phyloP scores from a whole-genome alignment of 1,284 basidiomycete species.

The Crepidotus sp. region DNA sequence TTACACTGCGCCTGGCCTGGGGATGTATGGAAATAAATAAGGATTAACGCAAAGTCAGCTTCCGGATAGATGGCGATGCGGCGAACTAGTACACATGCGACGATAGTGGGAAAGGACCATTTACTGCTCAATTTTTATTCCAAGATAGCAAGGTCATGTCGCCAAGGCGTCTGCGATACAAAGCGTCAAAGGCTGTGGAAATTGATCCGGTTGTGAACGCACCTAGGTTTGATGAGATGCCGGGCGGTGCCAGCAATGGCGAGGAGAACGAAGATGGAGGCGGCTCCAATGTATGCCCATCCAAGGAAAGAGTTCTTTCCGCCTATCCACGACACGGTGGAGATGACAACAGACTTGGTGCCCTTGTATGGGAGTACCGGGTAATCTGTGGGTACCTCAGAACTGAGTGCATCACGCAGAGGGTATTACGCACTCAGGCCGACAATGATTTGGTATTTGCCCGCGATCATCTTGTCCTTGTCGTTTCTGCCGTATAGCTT shows the following conservation, averaged over 20 bases:
- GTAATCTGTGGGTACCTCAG: constrained; percentile 56
- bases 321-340: constrained; percentile 96
- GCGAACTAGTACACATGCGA: constrained; percentile 11
- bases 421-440: constrained; percentile 68
- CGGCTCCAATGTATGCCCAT: constrained; percentile 90
- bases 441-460: constrained; percentile 71
- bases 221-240: constrained; percentile 91
- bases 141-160: constrained; percentile 84
- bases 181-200: constrained; percentile 1
- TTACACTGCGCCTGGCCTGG: no score
- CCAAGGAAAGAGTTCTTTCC: constrained; percentile 97
- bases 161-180: constrained; percentile 51
- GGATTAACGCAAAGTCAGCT: constrained; percentile 15
- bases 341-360: constrained; percentile 95
- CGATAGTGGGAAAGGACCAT: background rate
- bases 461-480: constrained; percentile 58
- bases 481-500: constrained; percentile 95
- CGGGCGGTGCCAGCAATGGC: constrained; percentile 85
- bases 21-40: constrained; percentile 13
- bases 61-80: constrained; percentile 4
- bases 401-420: background rate
- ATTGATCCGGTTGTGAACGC: constrained; percentile 23
- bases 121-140: constrained; percentile 46
- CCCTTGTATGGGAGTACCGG: constrained; percentile 89
- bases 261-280: constrained; percentile 80